Evolutionary conservation across 2,329 filamentous ascomycete genomes (phyloP).

Genomic region (Stachybotrys echinatus): DNA sequence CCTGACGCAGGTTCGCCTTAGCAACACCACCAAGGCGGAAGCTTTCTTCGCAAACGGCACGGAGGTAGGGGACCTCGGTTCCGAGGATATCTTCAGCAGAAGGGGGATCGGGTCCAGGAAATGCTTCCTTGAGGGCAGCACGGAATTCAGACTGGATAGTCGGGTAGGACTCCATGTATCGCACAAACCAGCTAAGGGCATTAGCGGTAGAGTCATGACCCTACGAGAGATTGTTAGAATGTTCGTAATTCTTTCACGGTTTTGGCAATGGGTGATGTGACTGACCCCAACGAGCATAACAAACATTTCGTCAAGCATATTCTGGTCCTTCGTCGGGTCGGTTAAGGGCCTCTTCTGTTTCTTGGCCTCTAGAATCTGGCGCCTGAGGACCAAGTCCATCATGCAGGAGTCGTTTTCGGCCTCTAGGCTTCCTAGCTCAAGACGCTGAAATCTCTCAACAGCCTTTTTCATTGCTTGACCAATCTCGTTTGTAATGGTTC

Average conservation of each 20-base stretch:
- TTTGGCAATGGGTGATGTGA: too few species aligned
- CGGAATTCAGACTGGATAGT: neutral
- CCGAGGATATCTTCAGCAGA: neutral
- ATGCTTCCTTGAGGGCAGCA: neutral
- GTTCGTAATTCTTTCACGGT: too few species aligned
- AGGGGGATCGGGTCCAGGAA: neutral
- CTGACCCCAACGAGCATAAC: neutral
- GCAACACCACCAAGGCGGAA: neutral
- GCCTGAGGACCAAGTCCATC: conserved; percentile 5
- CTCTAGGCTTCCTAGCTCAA: neutral
- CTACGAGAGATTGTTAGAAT: too few species aligned
- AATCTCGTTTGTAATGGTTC: neutral
- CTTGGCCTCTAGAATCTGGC: conserved; percentile 1
- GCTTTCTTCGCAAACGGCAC: neutral
- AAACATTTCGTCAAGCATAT: neutral
- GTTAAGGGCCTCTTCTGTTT: neutral
- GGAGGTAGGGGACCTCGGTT: neutral
- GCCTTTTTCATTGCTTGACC: neutral
- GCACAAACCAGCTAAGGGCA: neutral
- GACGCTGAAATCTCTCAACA: neutral
- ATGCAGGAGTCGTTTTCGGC: conserved; percentile 2
- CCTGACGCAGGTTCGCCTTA: neutral
- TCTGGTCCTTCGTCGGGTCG: neutral
- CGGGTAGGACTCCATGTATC: neutral
- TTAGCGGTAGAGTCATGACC: neutral